Conservation (phyloP, 768 basidiomycete genomes). For the Dacryopinax spathularia region DNA sequence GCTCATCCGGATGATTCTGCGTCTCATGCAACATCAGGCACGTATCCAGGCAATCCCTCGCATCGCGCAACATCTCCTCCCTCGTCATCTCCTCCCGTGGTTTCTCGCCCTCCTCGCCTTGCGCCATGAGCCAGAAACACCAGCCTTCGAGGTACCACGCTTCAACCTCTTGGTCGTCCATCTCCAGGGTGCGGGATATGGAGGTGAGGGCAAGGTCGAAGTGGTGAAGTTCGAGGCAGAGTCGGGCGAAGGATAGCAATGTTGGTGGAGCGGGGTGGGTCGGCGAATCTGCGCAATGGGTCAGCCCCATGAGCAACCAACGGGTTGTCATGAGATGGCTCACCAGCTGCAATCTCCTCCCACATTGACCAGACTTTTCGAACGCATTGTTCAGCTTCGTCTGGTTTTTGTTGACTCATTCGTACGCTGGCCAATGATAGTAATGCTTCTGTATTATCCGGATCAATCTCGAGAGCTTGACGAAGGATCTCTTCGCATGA, state of each 20-base stretch:
- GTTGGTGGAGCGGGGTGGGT: slow-evolving; percentile 56
- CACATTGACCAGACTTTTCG: slow-evolving; percentile 53
- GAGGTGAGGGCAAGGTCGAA: slow-evolving; percentile 61
- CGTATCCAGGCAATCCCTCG: slow-evolving; percentile 68
- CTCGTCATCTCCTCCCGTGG: slow-evolving; percentile 37
- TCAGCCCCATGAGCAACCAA: too few species aligned
- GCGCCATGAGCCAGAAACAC: slow-evolving; percentile 76
- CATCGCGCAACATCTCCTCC: slow-evolving; percentile 65
- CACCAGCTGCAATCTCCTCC: slow-evolving; percentile 52
- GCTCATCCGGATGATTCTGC: slow-evolving; percentile 61
- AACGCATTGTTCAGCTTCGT: slow-evolving; percentile 60
- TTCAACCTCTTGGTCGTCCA: slow-evolving; percentile 76
- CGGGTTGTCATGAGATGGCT: slow-evolving; percentile 14
- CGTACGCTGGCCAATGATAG: slow-evolving; percentile 73
- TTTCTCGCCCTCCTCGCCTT: slow-evolving; percentile 28
- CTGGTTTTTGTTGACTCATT: slow-evolving; percentile 71
- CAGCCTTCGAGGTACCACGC: slow-evolving; percentile 93
- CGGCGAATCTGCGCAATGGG: slow-evolving; percentile 55
- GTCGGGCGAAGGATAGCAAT: slow-evolving; percentile 58
- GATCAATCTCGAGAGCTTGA: slow-evolving; percentile 58
- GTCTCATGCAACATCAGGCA: slow-evolving; percentile 58
- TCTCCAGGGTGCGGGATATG: slow-evolving; percentile 60
- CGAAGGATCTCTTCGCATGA: slow-evolving; percentile 66
- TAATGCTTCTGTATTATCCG: slow-evolving; percentile 62
- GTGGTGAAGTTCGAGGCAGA: slow-evolving; percentile 63